Base-by-base conservation (phyloP, 768 basidiomycete genomes). In the Erythrobasidium yunnanense region DNA sequence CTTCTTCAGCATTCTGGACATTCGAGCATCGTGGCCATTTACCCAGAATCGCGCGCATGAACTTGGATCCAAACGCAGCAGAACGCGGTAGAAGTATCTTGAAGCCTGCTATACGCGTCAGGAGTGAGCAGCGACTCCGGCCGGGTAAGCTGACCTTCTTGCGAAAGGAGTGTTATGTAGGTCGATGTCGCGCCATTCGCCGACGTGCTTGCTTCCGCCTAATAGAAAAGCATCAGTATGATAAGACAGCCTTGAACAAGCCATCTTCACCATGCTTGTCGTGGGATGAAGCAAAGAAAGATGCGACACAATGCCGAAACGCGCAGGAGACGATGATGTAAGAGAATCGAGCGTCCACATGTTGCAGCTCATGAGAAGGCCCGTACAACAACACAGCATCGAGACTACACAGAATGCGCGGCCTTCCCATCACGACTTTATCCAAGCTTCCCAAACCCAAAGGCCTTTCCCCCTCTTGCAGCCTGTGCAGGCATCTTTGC, bases 391-490 rank as follows among this genome's bases (percentile, higher is more conserved):
- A 51, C 8, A 11, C 38, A 11, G 38, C 11, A n/a, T n/a, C 11
- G 38, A n/a, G 38, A 42, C 11, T n/a, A 42, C 38, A 42, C n/a
- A 42, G 38, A 42, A 42, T n/a, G 11, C 11, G 38, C 11, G 38
- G 11, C n/a, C 11, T 42, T 42, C 11, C 38, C 11, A 11, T 11
- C 11, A 42, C 38, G n/a, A 42, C 38, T 42, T 23, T 33, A 45
- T 20, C 56, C 56, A 20, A 58, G 25, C 25, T 46, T 58, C 8
- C 56, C 56, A 46, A 58, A 58, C 13, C 56, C 56, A 42, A 58
- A 25, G n/a, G 13, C 49, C 11, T 13, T 51, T 8, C 23, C 49
- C 25, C 7, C 13, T 25, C 22, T 25, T 51, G 49, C 8, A 13
- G 49, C 49, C 11, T 8, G 22, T 25, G n/a, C 56, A 7, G 56